phyloP scores from a whole-genome alignment of 179 eudicot genomes.

The Camellia oleifera region DNA sequence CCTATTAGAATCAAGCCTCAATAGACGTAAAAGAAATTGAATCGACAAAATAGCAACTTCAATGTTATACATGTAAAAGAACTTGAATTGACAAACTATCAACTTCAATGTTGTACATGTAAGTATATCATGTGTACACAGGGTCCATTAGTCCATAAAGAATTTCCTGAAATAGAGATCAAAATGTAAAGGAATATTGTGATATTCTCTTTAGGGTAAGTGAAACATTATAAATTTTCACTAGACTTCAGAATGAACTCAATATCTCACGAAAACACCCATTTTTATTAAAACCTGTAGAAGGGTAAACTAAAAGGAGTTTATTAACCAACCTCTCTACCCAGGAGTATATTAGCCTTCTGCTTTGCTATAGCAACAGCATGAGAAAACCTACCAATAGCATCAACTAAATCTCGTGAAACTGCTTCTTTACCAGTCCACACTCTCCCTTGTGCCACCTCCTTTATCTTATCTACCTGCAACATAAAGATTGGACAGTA shows the following conservation, averaged over 20 bases:
- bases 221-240: neutral
- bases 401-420: slow-evolving; percentile 75
- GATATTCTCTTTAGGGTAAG: neutral
- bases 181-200: neutral
- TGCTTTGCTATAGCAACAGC: slow-evolving; percentile 91
- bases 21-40: neutral
- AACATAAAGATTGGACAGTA: neutral
- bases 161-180: too few species aligned
- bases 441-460: slow-evolving; percentile 89
- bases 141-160: neutral
- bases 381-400: slow-evolving; percentile 64
- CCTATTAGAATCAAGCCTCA: neutral
- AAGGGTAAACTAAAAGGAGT: neutral
- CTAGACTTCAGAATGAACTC: neutral
- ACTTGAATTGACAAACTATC: too few species aligned
- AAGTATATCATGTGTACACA: neutral
- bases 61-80: neutral
- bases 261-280: neutral
- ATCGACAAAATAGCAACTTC: neutral
- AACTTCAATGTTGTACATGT: too few species aligned
- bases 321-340: slow-evolving; percentile 38
- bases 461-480: slow-evolving; percentile 82
- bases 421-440: slow-evolving; percentile 87
- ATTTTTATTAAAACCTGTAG: neutral
- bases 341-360: slow-evolving; percentile 73